Evolutionary conservation across 108 stramenopile genomes (phyloP).

Genomic region (Conticribra guillardii): DNA sequence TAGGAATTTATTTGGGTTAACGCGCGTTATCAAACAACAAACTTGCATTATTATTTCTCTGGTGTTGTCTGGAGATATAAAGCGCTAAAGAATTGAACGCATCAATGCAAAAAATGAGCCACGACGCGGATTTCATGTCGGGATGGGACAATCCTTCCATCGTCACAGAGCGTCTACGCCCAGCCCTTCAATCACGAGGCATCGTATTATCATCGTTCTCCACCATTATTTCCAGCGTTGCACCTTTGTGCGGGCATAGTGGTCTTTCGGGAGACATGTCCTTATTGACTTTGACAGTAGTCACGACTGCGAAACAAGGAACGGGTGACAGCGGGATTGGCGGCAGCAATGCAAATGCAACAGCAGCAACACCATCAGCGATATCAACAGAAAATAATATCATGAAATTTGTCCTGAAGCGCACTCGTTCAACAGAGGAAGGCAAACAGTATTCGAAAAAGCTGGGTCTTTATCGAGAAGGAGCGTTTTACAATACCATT

Average conservation of each 20-base stretch:
- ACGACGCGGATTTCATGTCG: constrained; percentile 16
- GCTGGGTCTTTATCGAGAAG: constrained; percentile 65
- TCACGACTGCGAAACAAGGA: too few relatives aligned
- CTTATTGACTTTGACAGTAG: constrained; percentile 9
- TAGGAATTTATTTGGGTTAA: too few relatives aligned
- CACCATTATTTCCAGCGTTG: neutral
- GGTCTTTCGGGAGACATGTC: constrained; percentile 22
- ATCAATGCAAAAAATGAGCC: too few relatives aligned
- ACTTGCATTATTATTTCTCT: too few relatives aligned
- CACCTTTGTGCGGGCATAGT: constrained; percentile 3
- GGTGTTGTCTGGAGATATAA: too few relatives aligned
- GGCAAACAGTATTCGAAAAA: constrained; percentile 25
- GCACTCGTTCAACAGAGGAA: constrained; percentile 30
- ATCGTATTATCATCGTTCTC: constrained; percentile 8
- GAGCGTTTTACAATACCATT: constrained; percentile 51
- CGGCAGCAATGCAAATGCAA: too few relatives aligned
- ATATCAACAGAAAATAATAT: constrained; percentile 2
- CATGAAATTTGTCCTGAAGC: constrained; percentile 49
- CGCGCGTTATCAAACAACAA: too few relatives aligned
- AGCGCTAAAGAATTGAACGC: too few relatives aligned
- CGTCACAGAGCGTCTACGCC: constrained; percentile 5
- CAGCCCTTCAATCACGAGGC: constrained; percentile 13
- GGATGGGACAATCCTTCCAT: constrained; percentile 14
- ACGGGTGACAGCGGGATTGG: too few relatives aligned
- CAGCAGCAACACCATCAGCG: neutral